Base-by-base conservation (phyloP, 768 basidiomycete genomes). In the Mycena sanguinolenta region DNA sequence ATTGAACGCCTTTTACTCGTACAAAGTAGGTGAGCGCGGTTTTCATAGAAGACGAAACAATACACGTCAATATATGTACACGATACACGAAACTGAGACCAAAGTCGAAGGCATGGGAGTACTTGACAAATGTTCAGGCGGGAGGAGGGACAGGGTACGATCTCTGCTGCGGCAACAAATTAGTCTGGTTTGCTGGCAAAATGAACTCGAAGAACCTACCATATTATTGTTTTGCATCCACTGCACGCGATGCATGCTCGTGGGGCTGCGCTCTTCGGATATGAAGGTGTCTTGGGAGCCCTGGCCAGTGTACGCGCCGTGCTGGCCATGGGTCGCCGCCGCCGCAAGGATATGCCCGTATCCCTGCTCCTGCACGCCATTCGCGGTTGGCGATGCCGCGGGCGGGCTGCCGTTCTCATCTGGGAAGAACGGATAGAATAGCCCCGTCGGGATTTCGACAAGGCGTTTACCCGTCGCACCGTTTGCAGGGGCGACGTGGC, bases 371-470 rank as follows among this genome's bases (percentile, higher is more conserved):
- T 75, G 73, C 65, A 71, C 53, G 6, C 73, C 65, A 54, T 77
- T 76, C 21, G 76, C 21, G 9, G 23, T 65, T 69, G 34, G 57
- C 55, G 61, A 73, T 67, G 32, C 77, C 42, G 62, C 75, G 65
- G 53, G 74, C 64, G 32, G 75, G 70, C 65, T 72, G 28, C 16
- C 71, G 61, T 67, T 75, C 71, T 69, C 83, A 72, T 93, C 92
- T 0, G 92, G 90, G 75, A 86, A 93, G 82, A 93, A 93, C 0
- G 93, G 93, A 75, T 92, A 95, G 81, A 95, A 95, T 52, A 94
- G 79, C 34, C 85, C 86, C 8, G 87, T 82, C 2, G 93, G 92
- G 52, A 95, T 84, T 23, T 94, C 92, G 2, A 89, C 90, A 39
- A 94, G 86, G 61, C 82, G 81, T 65, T 83, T 84, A 13, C 77